Evolutionary conservation across 495 filamentous ascomycete genomes (phyloP), one percentile per base, ranked within the genome.

Genomic region (Elasticomyces elasticus): DNA sequence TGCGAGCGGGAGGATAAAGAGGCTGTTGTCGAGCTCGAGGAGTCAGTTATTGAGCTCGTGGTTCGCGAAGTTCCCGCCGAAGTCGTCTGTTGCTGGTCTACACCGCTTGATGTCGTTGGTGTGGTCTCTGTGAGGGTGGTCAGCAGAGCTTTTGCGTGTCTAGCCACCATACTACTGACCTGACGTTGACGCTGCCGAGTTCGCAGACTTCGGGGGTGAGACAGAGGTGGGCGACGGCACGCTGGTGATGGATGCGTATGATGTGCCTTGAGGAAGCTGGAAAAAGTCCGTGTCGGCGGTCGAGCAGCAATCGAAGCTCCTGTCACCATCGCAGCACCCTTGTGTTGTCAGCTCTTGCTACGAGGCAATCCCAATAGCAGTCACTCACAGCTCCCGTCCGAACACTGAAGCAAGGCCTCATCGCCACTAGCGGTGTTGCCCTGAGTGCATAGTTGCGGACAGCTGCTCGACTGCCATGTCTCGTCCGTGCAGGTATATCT

Each of bases 401-500:
- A 24, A 26, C 59, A 62, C 37, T 51, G 51, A 15, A 54, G n/a
- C n/a, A 62, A 27, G 1, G 59, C 59, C 40, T 62, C 54, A 27
- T 62, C 45, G 6, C 59, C 59, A 5, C 43, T 6, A 3, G 52
- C 52, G 3, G 53, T 56, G 43, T 49, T 45, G 26, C 26, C 33
- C 11, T 50, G n/a, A 5, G 59, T 58, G 33, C 59, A 62, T 24
- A 54, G 25, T 13, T 51, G 13, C 13, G 54, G 49, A 42, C 59
- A 62, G 9, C 17, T 33, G 20, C 20, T 33, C 13, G 52, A 44
- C 27, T 52, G 38, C 58, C 58, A 61, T 9, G 54, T 31, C 42
- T 52, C 38, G 27, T 61, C 58, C n/a, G 54, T 57, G 44, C 58
- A 61, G 15, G 48, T 57, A 40, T 61, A 57, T 19, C 53, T 53